A percentile compares a stretch with the other conserved stretches of the same genome.
phyloP scores from a whole-genome alignment of 805 yeast species.

The Hanseniaspora mollemarum region DNA sequence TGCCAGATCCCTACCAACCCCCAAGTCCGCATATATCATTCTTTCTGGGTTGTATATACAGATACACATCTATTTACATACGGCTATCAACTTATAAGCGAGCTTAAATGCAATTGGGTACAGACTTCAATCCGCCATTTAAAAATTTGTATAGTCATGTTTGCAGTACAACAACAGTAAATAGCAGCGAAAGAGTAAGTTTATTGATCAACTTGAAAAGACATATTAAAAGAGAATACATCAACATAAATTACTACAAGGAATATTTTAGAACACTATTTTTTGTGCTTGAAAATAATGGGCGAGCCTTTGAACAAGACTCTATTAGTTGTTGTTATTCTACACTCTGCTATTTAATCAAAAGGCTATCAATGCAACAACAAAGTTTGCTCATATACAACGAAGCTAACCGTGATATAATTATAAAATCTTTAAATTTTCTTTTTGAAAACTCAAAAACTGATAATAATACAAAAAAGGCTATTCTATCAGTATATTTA shows the following conservation, averaged over 20 bases:
- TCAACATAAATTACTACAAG: conserved; percentile 21
- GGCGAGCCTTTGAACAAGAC: neutral
- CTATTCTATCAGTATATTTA: conserved; percentile 27
- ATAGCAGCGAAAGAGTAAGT: conserved; percentile 20
- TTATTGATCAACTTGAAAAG: conserved; percentile 27
- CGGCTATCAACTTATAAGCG: too few species aligned
- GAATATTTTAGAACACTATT: conserved; percentile 25
- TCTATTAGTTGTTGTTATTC: conserved; percentile 29
- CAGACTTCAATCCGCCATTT: neutral
- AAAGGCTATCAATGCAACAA: conserved; percentile 34
- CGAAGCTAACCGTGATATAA: neutral
- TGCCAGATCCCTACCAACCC: too few species aligned
- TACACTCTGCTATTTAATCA: conserved; percentile 36
- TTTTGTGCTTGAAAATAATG: conserved; percentile 13
- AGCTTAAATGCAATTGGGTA: conserved; percentile 20
- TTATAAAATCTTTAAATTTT: conserved; percentile 16
- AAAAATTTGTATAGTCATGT: neutral
- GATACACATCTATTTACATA: too few species aligned
- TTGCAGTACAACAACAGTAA: neutral
- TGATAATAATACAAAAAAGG: conserved; percentile 20
- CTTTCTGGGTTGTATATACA: too few species aligned
- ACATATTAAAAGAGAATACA: conserved; percentile 29
- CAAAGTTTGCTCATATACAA: conserved; percentile 10
- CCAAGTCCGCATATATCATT: too few species aligned
- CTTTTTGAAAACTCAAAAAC: conserved; percentile 5